Conservation (phyloP, 2,329 filamentous ascomycete genomes). For the Ilyonectria destructans region DNA sequence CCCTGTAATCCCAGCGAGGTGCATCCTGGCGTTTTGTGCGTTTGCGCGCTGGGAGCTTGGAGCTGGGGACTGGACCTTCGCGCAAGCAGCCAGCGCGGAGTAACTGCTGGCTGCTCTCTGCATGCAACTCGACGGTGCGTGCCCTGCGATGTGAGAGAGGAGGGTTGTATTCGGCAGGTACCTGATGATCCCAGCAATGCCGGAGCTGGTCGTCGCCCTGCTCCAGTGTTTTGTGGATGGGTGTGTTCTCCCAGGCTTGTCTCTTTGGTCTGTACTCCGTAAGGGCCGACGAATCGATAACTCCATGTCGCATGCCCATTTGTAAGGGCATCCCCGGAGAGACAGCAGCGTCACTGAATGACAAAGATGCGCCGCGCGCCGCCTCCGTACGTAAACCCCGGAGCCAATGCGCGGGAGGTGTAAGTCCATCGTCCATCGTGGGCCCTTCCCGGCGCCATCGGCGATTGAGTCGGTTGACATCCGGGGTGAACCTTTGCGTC, state of each 20-base stretch:
- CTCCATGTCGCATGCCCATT: neutral
- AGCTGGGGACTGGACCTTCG: neutral
- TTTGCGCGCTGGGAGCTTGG: neutral
- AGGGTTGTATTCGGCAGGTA: neutral
- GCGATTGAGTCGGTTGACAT: conserved; percentile 41
- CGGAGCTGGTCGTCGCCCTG: neutral
- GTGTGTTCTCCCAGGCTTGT: neutral
- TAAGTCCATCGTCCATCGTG: conserved; percentile 23
- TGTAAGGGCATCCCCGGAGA: neutral
- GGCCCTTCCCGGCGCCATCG: conserved; percentile 42
- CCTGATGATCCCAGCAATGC: neutral
- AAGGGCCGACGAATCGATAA: neutral
- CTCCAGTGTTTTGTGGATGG: neutral
- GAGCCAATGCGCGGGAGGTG: conserved; percentile 6
- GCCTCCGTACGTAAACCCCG: conserved; percentile 8
- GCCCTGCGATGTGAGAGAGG: no score
- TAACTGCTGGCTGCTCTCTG: neutral
- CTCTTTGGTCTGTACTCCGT: neutral
- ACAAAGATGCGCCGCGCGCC: neutral
- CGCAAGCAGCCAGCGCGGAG: neutral
- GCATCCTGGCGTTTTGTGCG: neutral
- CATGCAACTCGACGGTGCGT: neutral
- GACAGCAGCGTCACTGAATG: neutral
- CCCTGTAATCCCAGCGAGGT: conserved; percentile 41
- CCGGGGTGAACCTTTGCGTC: conserved; percentile 41